A percentile compares a stretch with the other conserved stretches of the same genome.
phyloP scores from a whole-genome alignment of 768 basidiomycete genomes.

The Naematelia encephala region DNA sequence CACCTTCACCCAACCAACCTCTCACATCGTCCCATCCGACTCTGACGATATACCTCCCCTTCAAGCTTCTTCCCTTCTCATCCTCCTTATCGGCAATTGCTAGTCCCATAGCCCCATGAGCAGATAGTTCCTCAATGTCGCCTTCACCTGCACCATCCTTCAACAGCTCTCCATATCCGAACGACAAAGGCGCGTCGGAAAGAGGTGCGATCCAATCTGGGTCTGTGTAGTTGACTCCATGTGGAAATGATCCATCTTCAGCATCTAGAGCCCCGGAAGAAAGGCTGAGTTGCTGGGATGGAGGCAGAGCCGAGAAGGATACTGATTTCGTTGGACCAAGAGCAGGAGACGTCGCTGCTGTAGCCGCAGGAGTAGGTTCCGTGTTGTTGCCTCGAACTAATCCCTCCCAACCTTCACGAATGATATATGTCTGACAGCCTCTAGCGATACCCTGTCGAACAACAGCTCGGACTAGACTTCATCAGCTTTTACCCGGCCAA shows the following conservation, averaged over 20 bases:
- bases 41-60: conserved; percentile 85
- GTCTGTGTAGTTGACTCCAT: conserved; percentile 27
- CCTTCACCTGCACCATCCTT: conserved; percentile 66
- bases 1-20: conserved; percentile 79
- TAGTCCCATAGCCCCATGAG: conserved; percentile 15
- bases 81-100: conserved; percentile 55
- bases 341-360: conserved; percentile 39
- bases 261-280: conserved; percentile 14
- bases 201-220: conserved; percentile 32
- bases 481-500: neutral
- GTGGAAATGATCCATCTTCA: conserved; percentile 3
- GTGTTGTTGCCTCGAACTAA: conserved; percentile 85
- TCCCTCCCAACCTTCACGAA: conserved; percentile 98
- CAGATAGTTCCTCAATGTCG: conserved; percentile 42
- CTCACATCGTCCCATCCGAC: conserved; percentile 98
- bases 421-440: conserved; percentile 92
- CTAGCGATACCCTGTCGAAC: conserved; percentile 90
- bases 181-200: conserved; percentile 43
- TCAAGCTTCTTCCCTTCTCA: conserved; percentile 58
- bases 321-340: conserved; percentile 34
- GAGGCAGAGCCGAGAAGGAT: conserved; percentile 46
- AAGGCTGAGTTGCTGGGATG: conserved; percentile 40
- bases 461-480: conserved; percentile 71
- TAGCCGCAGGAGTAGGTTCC: conserved; percentile 33
- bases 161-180: conserved; percentile 54